These are phyloP conservation scores for Zasmidium citrigriseum DNA, from an alignment of 2,329 filamentous ascomycete genomes.

Conservation along the genomic window DNA sequence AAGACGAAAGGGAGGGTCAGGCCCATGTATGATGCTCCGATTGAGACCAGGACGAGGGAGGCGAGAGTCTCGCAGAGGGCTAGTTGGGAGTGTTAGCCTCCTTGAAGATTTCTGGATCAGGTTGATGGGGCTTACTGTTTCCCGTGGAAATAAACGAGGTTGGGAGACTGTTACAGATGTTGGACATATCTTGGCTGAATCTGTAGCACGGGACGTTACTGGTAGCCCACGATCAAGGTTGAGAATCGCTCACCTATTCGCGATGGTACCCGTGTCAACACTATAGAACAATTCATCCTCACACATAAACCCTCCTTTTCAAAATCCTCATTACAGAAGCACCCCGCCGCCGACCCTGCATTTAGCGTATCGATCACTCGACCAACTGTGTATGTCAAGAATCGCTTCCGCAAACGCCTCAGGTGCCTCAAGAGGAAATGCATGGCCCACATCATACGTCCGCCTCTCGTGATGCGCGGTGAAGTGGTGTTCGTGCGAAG, in stretches of 20 bases:
- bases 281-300: not conserved
- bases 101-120: not conserved
- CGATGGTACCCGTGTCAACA: not conserved
- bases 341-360: too few relatives aligned
- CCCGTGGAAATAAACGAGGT: not conserved
- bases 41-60: constrained; percentile 20
- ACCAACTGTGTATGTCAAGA: not conserved
- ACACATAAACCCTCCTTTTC: too few relatives aligned
- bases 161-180: constrained; percentile 47
- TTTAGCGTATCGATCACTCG: not conserved
- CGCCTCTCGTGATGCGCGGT: not conserved
- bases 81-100: not conserved
- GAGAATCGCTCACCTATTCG: not conserved
- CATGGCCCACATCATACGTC: not conserved
- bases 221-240: not conserved
- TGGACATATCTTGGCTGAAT: constrained; percentile 49
- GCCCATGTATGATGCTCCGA: constrained; percentile 40
- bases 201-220: not conserved
- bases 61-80: not conserved
- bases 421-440: not conserved
- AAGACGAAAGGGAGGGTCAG: constrained; percentile 39
- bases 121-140: not conserved
- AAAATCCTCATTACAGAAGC: too few relatives aligned
- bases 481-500: not conserved
- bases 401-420: not conserved